Percentiles rank a stretch among this genome's conserved stretches.
Conservation (phyloP, 768 basidiomycete genomes). For the Kondoa malvinella region DNA sequence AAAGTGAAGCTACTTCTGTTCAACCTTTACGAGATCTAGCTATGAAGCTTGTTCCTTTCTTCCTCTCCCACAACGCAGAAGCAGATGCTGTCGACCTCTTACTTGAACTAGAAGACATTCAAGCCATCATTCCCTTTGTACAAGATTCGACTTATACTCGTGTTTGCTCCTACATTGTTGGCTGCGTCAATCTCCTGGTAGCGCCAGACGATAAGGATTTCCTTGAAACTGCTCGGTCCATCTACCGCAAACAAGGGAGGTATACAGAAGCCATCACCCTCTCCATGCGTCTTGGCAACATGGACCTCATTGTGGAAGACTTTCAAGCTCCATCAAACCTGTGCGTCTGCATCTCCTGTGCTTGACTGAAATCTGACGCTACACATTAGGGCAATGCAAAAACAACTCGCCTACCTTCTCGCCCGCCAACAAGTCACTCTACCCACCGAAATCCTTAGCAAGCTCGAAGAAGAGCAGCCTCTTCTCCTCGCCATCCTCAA, state of each 20-base stretch:
- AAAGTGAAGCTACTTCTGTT: conserved; percentile 18
- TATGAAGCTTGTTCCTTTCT: conserved; percentile 69
- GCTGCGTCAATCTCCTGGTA: conserved; percentile 74
- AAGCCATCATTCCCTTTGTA: conserved; percentile 55
- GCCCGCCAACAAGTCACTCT: conserved; percentile 60
- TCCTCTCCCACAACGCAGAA: conserved; percentile 86
- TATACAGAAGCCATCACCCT: conserved; percentile 81
- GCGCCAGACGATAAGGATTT: conserved; percentile 85
- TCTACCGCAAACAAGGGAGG: conserved; percentile 70
- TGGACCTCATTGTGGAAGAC: conserved; percentile 62
- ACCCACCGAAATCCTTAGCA: conserved; percentile 59
- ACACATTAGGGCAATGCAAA: conserved; percentile 57
- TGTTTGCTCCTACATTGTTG: conserved; percentile 91
- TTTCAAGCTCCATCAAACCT: conserved; percentile 79
- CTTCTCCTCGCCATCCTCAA: conserved; percentile 59
- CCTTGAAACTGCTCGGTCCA: conserved; percentile 67
- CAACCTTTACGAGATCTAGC: conserved; percentile 39
- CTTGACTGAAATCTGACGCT: neutral
- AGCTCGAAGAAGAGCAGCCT: conserved; percentile 64
- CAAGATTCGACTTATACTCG: conserved; percentile 74
- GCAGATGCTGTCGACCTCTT: conserved; percentile 93
- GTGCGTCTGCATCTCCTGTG: conserved; percentile 36
- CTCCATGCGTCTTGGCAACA: conserved; percentile 67
- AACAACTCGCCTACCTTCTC: conserved; percentile 82
- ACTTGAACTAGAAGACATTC: conserved; percentile 79